These are phyloP conservation scores for Albophoma yamanashiensis DNA, from an alignment of 2,329 filamentous ascomycete species.

Conservation along the genomic window DNA sequence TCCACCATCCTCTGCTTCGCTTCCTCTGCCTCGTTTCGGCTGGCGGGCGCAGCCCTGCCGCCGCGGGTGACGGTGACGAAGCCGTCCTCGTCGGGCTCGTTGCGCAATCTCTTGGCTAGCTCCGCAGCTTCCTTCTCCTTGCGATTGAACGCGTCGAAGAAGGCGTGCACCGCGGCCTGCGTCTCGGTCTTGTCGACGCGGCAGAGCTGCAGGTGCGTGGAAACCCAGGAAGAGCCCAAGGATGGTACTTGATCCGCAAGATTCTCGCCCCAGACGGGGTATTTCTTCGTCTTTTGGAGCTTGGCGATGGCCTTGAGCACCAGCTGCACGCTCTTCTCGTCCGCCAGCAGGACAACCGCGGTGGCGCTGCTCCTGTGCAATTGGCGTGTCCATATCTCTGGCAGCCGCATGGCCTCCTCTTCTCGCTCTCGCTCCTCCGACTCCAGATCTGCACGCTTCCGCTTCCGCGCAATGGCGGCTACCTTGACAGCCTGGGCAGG, in stretches of 20 bases:
- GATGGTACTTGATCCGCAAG: slow-evolving; percentile 42
- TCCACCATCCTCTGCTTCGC: slow-evolving; percentile 49
- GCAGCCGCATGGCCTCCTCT: slow-evolving; percentile 51
- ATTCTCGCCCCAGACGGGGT: slow-evolving; percentile 59
- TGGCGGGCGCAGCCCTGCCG: slow-evolving; percentile 62
- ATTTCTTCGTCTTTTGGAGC: slow-evolving; percentile 45
- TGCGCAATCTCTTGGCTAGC: slow-evolving; percentile 54
- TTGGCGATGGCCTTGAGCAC: slow-evolving; percentile 67
- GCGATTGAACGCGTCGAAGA: slow-evolving; percentile 71
- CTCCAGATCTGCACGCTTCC: slow-evolving; percentile 37
- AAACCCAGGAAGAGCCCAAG: slow-evolving; percentile 47
- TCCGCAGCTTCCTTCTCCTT: slow-evolving; percentile 55
- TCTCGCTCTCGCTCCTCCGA: slow-evolving; percentile 41
- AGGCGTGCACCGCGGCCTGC: slow-evolving; percentile 70
- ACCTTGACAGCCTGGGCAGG: slow-evolving; percentile 36
- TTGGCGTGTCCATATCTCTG: slow-evolving; percentile 61
- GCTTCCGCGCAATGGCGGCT: slow-evolving; percentile 28
- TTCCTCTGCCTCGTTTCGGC: slow-evolving; percentile 58
- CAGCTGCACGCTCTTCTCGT: slow-evolving; percentile 65
- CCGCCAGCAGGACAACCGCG: slow-evolving; percentile 74
- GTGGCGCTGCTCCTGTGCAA: slow-evolving; percentile 66
- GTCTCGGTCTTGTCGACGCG: slow-evolving; percentile 59
- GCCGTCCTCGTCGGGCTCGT: slow-evolving; percentile 85
- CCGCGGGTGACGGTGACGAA: slow-evolving; percentile 87
- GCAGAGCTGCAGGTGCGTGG: slow-evolving; percentile 57